Evolutionary conservation across 345 rosid genomes (phyloP).

Genomic region (Lepidium sativum): DNA sequence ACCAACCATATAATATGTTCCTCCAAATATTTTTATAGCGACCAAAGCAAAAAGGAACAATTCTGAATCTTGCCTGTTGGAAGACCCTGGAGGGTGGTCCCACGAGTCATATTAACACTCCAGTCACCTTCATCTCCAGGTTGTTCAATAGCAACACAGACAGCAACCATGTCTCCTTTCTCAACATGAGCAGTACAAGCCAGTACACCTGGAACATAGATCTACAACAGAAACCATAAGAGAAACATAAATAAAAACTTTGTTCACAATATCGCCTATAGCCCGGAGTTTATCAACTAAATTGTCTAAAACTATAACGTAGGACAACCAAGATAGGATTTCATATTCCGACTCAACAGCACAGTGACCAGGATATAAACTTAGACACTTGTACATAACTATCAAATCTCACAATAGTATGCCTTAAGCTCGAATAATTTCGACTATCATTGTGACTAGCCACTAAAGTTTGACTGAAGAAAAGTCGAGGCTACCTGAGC

Average conservation of each 20-base stretch:
- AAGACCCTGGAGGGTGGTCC: slow-evolving; percentile 77
- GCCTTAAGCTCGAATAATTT: neutral
- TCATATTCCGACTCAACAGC: neutral
- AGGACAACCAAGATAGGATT: neutral
- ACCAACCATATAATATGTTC: neutral
- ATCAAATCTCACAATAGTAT: neutral
- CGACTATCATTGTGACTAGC: neutral
- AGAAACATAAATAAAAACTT: neutral
- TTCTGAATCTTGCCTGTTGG: slow-evolving; percentile 50
- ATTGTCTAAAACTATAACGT: neutral
- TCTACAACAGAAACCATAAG: slow-evolving; percentile 39
- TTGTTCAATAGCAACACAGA: slow-evolving; percentile 88
- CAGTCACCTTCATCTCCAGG: slow-evolving; percentile 60
- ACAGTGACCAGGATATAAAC: neutral
- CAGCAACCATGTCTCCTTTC: slow-evolving; percentile 88
- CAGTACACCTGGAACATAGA: slow-evolving; percentile 91
- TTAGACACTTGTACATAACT: neutral
- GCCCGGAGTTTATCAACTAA: neutral
- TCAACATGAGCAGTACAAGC: slow-evolving; percentile 98
- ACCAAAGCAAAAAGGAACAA: neutral
- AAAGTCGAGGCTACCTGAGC: slow-evolving; percentile 55
- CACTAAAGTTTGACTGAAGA: neutral
- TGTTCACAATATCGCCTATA: neutral
- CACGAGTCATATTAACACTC: slow-evolving; percentile 79
- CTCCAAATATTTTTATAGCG: neutral